Evolutionary conservation across 345 rosid species (phyloP).

Genomic region (Nephelium lappaceum): DNA sequence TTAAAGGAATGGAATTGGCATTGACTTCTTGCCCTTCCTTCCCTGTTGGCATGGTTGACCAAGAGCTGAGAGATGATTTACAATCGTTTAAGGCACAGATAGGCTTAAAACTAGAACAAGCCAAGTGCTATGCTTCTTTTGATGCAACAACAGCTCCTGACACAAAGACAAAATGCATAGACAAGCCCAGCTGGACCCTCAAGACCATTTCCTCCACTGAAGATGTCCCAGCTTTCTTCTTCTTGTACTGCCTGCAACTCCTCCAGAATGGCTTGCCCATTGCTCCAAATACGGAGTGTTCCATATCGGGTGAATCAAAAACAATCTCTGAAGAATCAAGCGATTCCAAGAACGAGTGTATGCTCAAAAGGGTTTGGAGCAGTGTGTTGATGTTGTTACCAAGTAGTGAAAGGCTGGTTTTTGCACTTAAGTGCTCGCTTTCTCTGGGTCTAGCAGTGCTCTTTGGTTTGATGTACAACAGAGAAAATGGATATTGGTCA

Average conservation of each 20-base stretch:
- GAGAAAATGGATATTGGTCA: constrained; percentile 69
- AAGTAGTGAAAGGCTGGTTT: constrained; percentile 42
- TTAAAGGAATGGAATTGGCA: constrained; percentile 64
- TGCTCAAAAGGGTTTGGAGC: constrained; percentile 22
- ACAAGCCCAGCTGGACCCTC: constrained; percentile 22
- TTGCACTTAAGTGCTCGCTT: constrained; percentile 63
- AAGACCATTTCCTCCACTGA: constrained; percentile 34
- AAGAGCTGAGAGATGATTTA: constrained; percentile 33
- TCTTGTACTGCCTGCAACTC: constrained; percentile 53
- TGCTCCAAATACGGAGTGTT: constrained; percentile 12
- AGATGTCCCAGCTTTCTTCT: constrained; percentile 53
- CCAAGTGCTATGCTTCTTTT: constrained; percentile 27
- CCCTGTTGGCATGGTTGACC: constrained; percentile 44
- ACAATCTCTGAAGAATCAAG: constrained; percentile 14
- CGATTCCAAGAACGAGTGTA: constrained; percentile 15
- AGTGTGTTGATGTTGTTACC: constrained; percentile 24
- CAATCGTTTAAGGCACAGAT: constrained; percentile 33
- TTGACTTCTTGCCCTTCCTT: constrained; percentile 49
- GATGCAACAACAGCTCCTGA: constrained; percentile 38
- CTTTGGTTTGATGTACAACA: constrained; percentile 57
- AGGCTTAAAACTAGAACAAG: constrained; percentile 38
- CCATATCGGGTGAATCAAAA: background rate
- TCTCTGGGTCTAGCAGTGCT: constrained; percentile 67
- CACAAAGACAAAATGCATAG: constrained; percentile 20
- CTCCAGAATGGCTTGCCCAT: constrained; percentile 43